Evolutionary conservation across 139 green algal species (phyloP).

Genomic region (Zygnema cylindricum): DNA sequence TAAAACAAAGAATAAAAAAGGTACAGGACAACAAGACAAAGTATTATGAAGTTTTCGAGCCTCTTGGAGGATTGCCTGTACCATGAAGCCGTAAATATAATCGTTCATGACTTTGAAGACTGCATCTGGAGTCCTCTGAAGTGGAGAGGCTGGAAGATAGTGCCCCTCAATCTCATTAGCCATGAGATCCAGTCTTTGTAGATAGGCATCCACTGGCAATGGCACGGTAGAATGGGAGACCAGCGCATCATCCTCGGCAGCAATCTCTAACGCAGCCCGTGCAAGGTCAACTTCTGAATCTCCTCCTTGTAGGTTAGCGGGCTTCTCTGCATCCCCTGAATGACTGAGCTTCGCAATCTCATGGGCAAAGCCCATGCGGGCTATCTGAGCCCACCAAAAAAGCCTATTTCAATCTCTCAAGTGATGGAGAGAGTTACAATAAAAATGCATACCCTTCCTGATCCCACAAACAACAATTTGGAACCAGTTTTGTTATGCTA

Average conservation of each 20-base stretch:
- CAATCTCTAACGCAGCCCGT: conserved; percentile 69
- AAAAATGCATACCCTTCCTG: too few relatives aligned
- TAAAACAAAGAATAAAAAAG: background rate
- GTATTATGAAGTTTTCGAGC: too few relatives aligned
- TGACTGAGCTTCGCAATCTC: too few relatives aligned
- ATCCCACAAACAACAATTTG: too few relatives aligned
- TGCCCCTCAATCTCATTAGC: conserved; percentile 32
- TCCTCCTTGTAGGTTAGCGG: background rate
- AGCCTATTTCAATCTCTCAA: too few relatives aligned
- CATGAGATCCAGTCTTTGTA: conserved; percentile 58
- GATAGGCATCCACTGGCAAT: conserved; percentile 67
- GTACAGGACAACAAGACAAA: background rate
- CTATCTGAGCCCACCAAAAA: too few relatives aligned
- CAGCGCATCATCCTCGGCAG: conserved; percentile 80
- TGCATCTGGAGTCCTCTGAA: background rate
- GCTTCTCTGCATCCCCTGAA: background rate
- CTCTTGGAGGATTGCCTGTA: too few relatives aligned
- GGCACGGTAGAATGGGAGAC: conserved; percentile 70
- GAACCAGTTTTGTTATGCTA: too few relatives aligned
- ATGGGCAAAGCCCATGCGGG: too few relatives aligned
- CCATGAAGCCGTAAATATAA: conserved; percentile 28
- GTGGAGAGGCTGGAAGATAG: background rate
- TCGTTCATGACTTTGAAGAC: conserved; percentile 17
- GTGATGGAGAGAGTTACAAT: too few relatives aligned
- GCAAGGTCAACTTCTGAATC: background rate